These are phyloP conservation scores for Bipolaris zeicola DNA, from an alignment of 2,329 filamentous ascomycete species.

Conservation along the genomic window DNA sequence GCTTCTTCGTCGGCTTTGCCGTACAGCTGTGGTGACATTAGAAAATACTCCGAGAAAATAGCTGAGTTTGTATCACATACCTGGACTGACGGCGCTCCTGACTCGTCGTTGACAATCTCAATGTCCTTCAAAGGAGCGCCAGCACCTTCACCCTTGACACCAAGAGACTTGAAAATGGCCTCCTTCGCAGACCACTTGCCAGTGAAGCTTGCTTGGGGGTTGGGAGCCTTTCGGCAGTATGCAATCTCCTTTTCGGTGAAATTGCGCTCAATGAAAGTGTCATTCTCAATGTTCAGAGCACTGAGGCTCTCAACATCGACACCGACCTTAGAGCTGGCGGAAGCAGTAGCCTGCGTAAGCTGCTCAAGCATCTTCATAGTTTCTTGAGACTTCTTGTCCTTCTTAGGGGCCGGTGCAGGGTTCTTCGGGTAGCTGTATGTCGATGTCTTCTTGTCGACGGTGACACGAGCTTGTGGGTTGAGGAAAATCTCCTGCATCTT, in stretches of 20 bases:
- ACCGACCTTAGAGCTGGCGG: constrained; percentile 74
- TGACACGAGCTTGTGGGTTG: constrained; percentile 89
- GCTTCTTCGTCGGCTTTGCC: constrained; percentile 83
- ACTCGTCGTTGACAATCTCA: constrained; percentile 82
- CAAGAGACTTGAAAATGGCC: constrained; percentile 96
- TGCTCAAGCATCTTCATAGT: constrained; percentile 79
- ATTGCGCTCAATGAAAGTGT: constrained; percentile 92
- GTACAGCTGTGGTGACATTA: constrained; percentile 67
- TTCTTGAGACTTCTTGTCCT: constrained; percentile 61
- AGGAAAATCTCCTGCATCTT: constrained; percentile 88
- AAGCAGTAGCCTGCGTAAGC: constrained; percentile 68
- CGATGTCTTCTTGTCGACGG: constrained; percentile 82
- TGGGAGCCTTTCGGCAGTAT: constrained; percentile 82
- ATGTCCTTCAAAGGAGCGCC: constrained; percentile 93
- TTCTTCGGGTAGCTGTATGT: constrained; percentile 71
- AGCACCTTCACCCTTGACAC: constrained; percentile 82
- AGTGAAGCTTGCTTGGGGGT: constrained; percentile 87
- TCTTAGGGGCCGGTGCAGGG: constrained; percentile 64
- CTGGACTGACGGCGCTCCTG: constrained; percentile 80
- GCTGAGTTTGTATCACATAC: constrained; percentile 62
- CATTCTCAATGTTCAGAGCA: constrained; percentile 89
- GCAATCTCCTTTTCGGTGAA: constrained; percentile 83
- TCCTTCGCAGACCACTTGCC: constrained; percentile 98
- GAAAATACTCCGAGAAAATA: constrained; percentile 2
- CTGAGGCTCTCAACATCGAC: constrained; percentile 91